A percentile compares a stretch with the other conserved stretches of the same genome.
phyloP scores from a whole-genome alignment of 768 basidiomycete species.

The Cyclocybe aegerita region DNA sequence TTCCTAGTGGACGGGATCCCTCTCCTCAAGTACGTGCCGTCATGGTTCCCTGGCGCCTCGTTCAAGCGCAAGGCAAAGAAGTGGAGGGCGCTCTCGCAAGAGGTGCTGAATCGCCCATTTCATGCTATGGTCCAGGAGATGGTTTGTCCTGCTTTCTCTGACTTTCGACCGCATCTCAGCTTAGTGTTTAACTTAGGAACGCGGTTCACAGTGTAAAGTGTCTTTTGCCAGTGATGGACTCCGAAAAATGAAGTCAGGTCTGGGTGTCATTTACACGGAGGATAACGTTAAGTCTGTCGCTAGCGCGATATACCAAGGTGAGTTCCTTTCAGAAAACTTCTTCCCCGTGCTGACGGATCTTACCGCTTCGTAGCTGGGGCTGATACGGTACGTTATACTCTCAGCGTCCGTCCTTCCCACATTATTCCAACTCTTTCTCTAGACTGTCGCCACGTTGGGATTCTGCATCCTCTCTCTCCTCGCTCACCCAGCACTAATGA shows the following conservation, averaged over 20 bases:
- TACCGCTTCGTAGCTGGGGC: constrained; percentile 3
- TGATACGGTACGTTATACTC: constrained; percentile 8
- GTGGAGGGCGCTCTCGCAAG: constrained; percentile 29
- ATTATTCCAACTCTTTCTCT: neutral
- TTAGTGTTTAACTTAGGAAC: constrained; percentile 4
- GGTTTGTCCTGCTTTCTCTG: constrained; percentile 16
- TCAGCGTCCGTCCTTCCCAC: neutral
- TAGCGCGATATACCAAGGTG: constrained; percentile 20
- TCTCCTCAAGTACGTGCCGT: constrained; percentile 24
- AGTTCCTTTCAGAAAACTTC: neutral
- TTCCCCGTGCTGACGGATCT: neutral
- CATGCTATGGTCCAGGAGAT: constrained; percentile 24
- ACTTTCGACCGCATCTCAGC: neutral
- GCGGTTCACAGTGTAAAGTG: constrained; percentile 8
- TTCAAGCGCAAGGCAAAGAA: constrained; percentile 36
- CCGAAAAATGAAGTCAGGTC: constrained; percentile 3
- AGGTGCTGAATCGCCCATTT: constrained; percentile 36
- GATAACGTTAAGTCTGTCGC: constrained; percentile 15
- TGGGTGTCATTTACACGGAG: constrained; percentile 11
- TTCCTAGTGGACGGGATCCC: constrained; percentile 27
- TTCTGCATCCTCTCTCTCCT: constrained; percentile 1
- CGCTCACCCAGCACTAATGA: constrained; percentile 26
- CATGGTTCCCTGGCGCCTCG: constrained; percentile 28
- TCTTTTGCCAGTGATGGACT: constrained; percentile 18
- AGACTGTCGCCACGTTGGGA: neutral